Base-by-base conservation (phyloP, 495 filamentous ascomycete species). In the Daldinia vernicosa region DNA sequence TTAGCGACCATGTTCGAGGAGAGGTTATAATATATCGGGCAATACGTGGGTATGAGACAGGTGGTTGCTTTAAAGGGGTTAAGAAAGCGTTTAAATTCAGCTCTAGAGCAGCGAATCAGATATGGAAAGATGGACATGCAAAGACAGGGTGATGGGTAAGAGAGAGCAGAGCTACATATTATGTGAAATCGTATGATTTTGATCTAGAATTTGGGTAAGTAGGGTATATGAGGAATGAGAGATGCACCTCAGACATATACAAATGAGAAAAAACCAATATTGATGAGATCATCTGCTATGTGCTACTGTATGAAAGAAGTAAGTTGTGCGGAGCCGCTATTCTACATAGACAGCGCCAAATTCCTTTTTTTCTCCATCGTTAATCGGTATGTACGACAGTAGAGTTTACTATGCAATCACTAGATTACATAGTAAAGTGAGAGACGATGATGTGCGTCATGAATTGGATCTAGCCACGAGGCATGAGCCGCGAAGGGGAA, bases 241-340 rank as follows among this genome's bases (percentile, higher is more conserved):
- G 26, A 35, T 50, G 35, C 33, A 28, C 22, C 19, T 24, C 4
- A n/a, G 26, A 45, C 17, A 47, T 59, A 57, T 58, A 55, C 55
- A 61, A 55, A 56, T 43, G 28, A 67, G 22, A 39, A 64, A 40
- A 51, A 57, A 59, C 5, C 26, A 26, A 57, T 17, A 37, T 11
- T 9, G 39, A 68, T 72, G 65, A 72, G 70, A 69, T 72, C 70
- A 72, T 68, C 32, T 22, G 19, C 7, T 37, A 56, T 30, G 2
- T 6, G 5, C 30, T 17, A n/a, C n/a, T n/a, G n/a, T n/a, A 35
- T 37, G 39, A 50, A 67, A 72, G 51, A 61, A 61, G 60, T 30
- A 65, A 60, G 6, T 3, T 39, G 26, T 6, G 56, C 30, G 56
- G 56, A 59, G 39, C 56, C 37, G 14, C 35, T 37, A 22, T 43